A percentile compares a stretch with the other conserved stretches of the same genome.
phyloP scores from a whole-genome alignment of 352 stramenopile species.

The Globisporangium paroecandrum region DNA sequence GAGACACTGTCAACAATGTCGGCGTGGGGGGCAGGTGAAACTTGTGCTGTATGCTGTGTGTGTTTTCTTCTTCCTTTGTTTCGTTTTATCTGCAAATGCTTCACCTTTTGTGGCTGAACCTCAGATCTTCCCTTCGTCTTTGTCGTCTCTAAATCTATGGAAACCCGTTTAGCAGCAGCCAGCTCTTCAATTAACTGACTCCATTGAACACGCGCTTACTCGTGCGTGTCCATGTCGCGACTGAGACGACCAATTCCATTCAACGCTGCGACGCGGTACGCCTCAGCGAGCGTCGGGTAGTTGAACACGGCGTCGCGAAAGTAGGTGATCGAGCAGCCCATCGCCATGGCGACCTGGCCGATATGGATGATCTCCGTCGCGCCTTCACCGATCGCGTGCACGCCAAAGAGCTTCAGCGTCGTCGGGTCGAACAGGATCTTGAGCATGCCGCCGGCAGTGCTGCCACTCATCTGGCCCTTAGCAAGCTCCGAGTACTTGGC shows the following conservation, averaged over 20 bases:
- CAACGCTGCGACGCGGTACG: slow-evolving; percentile 85
- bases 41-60: neutral
- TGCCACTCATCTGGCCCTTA: slow-evolving; percentile 88
- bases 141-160: slow-evolving; percentile 21
- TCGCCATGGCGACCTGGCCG: slow-evolving; percentile 86
- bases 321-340: slow-evolving; percentile 80
- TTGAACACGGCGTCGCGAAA: slow-evolving; percentile 91
- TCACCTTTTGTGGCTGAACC: neutral
- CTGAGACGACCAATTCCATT: slow-evolving; percentile 86
- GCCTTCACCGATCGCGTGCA: slow-evolving; percentile 87
- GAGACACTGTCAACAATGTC: too few relatives aligned
- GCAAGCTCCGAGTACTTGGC: slow-evolving; percentile 86
- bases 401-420: slow-evolving; percentile 76
- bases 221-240: slow-evolving; percentile 63
- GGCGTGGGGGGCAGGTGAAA: neutral
- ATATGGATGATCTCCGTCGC: slow-evolving; percentile 92
- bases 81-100: neutral
- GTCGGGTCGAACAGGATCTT: slow-evolving; percentile 88
- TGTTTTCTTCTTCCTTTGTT: neutral
- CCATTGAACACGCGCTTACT: slow-evolving; percentile 22
- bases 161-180: neutral
- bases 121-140: neutral
- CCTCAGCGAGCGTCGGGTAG: slow-evolving; percentile 90
- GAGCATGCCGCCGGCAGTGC: slow-evolving; percentile 73
- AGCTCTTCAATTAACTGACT: neutral